phyloP scores from a whole-genome alignment of 306 rosid species.

The Mucuna pruriens region DNA sequence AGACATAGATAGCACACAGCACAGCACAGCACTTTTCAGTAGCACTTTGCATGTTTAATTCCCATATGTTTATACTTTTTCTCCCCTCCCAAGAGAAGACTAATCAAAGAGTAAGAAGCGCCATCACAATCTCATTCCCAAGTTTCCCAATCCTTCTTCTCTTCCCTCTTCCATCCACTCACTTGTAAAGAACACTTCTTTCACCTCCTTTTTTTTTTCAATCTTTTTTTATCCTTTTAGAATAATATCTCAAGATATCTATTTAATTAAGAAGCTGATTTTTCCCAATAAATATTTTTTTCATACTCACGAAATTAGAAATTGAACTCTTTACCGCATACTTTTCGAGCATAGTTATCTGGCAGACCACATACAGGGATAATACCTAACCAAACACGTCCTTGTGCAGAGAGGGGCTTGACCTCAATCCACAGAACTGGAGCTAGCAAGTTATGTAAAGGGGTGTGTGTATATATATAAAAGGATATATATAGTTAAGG shows the following conservation, averaged over 20 bases:
- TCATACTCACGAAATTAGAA: no score
- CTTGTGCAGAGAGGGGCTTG: slow-evolving; percentile 30
- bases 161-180: not conserved
- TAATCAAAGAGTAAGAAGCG: not conserved
- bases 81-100: slow-evolving; percentile 17
- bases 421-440: slow-evolving; percentile 24
- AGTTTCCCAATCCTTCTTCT: not conserved
- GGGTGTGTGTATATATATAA: not conserved
- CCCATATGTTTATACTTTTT: not conserved
- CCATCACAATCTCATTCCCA: not conserved
- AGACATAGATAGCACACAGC: not conserved
- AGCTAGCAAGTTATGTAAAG: not conserved
- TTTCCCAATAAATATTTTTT: no score
- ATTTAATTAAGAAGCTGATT: no score
- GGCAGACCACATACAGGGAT: no score
- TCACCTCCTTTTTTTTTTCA: not conserved
- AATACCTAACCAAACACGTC: slow-evolving; percentile 37
- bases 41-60: slow-evolving; percentile 32
- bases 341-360: no score
- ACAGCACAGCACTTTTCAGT: slow-evolving; percentile 19
- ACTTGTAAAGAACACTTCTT: not conserved
- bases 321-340: no score
- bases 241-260: no score
- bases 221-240: no score
- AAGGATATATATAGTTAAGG: slow-evolving; percentile 5